Evolutionary conservation across 164 flowering plant genomes (phyloP).

Genomic region (Taxillus chinensis): DNA sequence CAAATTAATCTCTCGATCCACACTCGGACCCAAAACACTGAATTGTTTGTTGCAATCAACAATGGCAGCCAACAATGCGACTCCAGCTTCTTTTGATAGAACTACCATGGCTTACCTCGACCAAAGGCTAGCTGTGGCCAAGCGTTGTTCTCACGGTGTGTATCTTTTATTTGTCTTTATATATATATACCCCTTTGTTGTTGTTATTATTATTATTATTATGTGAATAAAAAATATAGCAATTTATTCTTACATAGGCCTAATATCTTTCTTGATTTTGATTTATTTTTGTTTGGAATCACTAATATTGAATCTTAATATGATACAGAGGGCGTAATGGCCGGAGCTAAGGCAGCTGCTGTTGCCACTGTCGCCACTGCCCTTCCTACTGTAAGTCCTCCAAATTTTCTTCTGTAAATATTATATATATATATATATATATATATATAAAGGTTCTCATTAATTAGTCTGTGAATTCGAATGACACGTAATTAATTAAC

Average conservation of each 20-base stretch:
- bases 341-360: constrained; percentile 85
- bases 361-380: constrained; percentile 71
- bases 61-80: constrained; percentile 30
- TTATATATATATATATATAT: too few species aligned
- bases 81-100: constrained; percentile 34
- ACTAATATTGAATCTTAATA: neutral
- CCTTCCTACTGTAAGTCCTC: constrained; percentile 65
- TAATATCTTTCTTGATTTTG: too few species aligned
- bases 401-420: too few species aligned
- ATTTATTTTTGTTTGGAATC: neutral
- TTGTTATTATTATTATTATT: neutral
- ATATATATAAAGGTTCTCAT: too few species aligned
- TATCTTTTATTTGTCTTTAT: neutral
- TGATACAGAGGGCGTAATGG: constrained; percentile 58
- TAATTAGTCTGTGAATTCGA: too few species aligned
- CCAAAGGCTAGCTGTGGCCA: constrained; percentile 73
- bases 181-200: neutral
- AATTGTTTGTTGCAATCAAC: neutral
- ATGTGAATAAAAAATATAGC: neutral
- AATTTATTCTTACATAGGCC: neutral
- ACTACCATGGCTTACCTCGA: constrained; percentile 37
- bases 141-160: constrained; percentile 65
- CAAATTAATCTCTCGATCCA: too few species aligned
- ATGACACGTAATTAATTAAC: too few species aligned
- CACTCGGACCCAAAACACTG: too few species aligned